A percentile compares a stretch with the other conserved stretches of the same genome.
phyloP scores from a whole-genome alignment of 129 eudicot species.

The Cynara cardunculus region DNA sequence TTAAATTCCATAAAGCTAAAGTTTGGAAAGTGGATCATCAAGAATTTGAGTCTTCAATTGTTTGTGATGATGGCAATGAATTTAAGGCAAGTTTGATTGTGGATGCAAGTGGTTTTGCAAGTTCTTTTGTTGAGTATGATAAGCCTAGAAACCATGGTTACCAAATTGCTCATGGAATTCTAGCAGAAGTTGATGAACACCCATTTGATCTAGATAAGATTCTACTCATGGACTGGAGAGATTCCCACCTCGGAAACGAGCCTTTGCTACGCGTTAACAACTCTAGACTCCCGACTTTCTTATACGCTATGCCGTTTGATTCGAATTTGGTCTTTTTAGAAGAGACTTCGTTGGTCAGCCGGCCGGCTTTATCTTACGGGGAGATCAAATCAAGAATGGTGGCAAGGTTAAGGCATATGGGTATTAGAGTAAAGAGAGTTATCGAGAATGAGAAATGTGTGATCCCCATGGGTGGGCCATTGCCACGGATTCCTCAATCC shows the following conservation, averaged over 20 bases:
- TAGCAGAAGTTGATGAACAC: conserved; percentile 70
- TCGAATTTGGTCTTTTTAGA: conserved; percentile 64
- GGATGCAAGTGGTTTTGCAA: conserved; percentile 79
- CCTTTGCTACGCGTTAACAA: conserved; percentile 52
- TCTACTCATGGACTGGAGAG: conserved; percentile 89
- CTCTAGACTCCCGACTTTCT: conserved; percentile 52
- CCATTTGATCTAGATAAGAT: conserved; percentile 84
- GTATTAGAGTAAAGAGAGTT: conserved; percentile 55
- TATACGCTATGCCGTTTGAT: conserved; percentile 81
- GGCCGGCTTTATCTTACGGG: conserved; percentile 57
- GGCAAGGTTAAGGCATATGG: conserved; percentile 74
- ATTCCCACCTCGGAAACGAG: conserved; percentile 80
- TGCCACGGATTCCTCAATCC: conserved; percentile 60
- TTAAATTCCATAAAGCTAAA: conserved; percentile 66
- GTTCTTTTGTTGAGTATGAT: conserved; percentile 62
- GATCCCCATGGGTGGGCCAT: conserved; percentile 90
- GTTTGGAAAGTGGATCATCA: conserved; percentile 64
- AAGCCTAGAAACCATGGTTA: conserved; percentile 79
- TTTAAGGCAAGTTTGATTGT: conserved; percentile 62
- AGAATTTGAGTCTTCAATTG: conserved; percentile 64
- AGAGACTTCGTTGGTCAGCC: conserved; percentile 72
- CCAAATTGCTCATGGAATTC: conserved; percentile 82
- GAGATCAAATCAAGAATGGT: conserved; percentile 67
- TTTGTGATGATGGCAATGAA: conserved; percentile 69
- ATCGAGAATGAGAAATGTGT: conserved; percentile 76